Evolutionary conservation across 2,329 filamentous ascomycete species (phyloP).

Genomic region (Trichoderma endophyticum): DNA sequence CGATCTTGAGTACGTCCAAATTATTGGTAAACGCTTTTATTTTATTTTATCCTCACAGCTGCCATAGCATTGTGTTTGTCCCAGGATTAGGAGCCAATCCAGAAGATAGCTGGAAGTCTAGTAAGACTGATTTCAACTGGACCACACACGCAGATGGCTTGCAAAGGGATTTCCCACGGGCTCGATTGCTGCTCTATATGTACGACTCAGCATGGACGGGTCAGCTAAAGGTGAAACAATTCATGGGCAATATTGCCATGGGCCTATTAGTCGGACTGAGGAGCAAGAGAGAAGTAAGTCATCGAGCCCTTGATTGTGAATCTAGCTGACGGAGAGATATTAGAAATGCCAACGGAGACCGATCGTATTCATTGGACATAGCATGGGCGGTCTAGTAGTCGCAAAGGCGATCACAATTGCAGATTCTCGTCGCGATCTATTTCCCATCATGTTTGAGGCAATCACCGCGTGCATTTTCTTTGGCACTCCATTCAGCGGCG

Average conservation of each 20-base stretch:
- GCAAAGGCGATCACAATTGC: slow-evolving; percentile 37
- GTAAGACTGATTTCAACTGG: slow-evolving; percentile 40
- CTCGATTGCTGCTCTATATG: slow-evolving; percentile 40
- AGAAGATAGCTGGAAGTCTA: slow-evolving; percentile 39
- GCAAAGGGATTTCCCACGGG: slow-evolving; percentile 38
- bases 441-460: slow-evolving; percentile 39
- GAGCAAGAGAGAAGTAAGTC: slow-evolving; percentile 34
- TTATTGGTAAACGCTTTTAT: background rate
- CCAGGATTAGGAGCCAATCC: slow-evolving; percentile 41
- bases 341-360: slow-evolving; percentile 25
- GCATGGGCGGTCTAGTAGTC: slow-evolving; percentile 44
- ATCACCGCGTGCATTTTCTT: slow-evolving; percentile 41
- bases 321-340: background rate
- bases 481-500: slow-evolving; percentile 41
- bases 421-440: slow-evolving; percentile 35
- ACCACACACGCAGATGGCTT: slow-evolving; percentile 36
- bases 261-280: slow-evolving; percentile 35
- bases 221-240: slow-evolving; percentile 40
- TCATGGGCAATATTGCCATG: slow-evolving; percentile 38
- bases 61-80: slow-evolving; percentile 39
- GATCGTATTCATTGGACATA: slow-evolving; percentile 43
- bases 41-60: background rate
- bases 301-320: too few species aligned
- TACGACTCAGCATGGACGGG: slow-evolving; percentile 43
- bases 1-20: slow-evolving; percentile 33